Base-by-base conservation (phyloP, 1,284 basidiomycete species). In the Sporisorium graminicola region DNA sequence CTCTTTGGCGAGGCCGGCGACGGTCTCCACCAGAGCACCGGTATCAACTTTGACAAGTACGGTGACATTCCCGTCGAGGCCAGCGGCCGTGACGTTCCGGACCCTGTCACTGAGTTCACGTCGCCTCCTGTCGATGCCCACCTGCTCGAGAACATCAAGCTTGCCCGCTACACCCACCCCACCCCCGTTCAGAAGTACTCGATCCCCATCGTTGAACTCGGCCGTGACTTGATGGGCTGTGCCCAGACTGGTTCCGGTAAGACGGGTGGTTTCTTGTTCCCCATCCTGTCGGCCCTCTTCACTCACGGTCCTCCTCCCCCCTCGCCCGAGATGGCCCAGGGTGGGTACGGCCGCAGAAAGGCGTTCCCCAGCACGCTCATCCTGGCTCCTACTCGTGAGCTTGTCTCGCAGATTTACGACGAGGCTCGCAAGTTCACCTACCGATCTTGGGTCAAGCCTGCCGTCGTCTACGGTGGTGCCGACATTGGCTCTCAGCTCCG, bases 171-270 rank as follows among this genome's bases (percentile, higher is more conserved):
- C 90, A 91, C 91, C 74, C 94, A 91, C 59, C 96, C 96, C 22
- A 99, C 96, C 58, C 96, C 96, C 27, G 97, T 99, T 77, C 97
- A 99, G 90, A 99, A 99, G 90, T 98, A 98, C 88, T 99, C 97
- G 81, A 94, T 99, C 85, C 97, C 96, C 86, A 99, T 99, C 85
- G 94, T 99, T 80, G 93, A 93, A 74, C 90, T 89, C 78, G 91
- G 88, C 59, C 89, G 95, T 87, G 96, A 99, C 88, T 89, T 99
- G 87, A 99, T 99, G 96, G 96, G 96, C 79, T 98, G 96, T 88
- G 96, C 96, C 84, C 96, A 95, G 92, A 99, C 97, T 82, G 96
- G 96, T 89, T 99, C 97, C 86, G 96, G 96, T 78, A 99, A 99
- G 89, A 99, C 97, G 52, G 96, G 91, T 85, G 96, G 96, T 86